phyloP scores from a whole-genome alignment of 257 asterid genomes.

The Leptodermis oblonga region DNA sequence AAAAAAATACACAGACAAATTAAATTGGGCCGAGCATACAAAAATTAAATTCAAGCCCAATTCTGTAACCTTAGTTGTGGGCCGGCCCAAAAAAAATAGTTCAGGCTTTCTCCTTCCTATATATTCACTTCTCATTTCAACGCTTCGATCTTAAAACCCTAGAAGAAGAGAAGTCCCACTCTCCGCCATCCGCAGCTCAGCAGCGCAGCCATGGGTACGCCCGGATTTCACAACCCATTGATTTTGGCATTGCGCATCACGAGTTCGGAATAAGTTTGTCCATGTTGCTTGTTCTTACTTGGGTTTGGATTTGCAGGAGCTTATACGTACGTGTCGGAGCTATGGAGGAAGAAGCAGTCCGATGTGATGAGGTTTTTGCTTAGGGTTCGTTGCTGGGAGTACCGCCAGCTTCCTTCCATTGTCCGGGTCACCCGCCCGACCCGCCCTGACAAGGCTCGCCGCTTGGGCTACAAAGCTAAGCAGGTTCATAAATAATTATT shows the following conservation, averaged over 20 bases:
- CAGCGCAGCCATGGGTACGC: neutral
- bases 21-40: neutral
- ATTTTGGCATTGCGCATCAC: neutral
- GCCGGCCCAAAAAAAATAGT: neutral
- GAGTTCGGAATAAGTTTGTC: neutral
- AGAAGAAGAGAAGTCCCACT: neutral
- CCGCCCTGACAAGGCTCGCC: constrained; percentile 28
- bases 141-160: neutral
- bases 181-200: neutral
- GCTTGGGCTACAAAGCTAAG: constrained; percentile 26
- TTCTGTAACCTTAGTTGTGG: neutral
- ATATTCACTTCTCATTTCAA: neutral
- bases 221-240: neutral
- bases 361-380: constrained; percentile 28
- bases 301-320: constrained; percentile 12
- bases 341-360: constrained; percentile 31
- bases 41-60: too few species aligned
- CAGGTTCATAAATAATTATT: constrained; percentile 11
- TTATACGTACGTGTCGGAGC: constrained; percentile 24
- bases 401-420: constrained; percentile 30
- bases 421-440: constrained; percentile 26
- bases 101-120: neutral
- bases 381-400: constrained; percentile 28
- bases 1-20: too few species aligned
- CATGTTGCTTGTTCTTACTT: neutral